These are phyloP conservation scores for Nakaseomyces kungkrabaensis DNA, from an alignment of 1,139 yeast species.

Conservation along the genomic window DNA sequence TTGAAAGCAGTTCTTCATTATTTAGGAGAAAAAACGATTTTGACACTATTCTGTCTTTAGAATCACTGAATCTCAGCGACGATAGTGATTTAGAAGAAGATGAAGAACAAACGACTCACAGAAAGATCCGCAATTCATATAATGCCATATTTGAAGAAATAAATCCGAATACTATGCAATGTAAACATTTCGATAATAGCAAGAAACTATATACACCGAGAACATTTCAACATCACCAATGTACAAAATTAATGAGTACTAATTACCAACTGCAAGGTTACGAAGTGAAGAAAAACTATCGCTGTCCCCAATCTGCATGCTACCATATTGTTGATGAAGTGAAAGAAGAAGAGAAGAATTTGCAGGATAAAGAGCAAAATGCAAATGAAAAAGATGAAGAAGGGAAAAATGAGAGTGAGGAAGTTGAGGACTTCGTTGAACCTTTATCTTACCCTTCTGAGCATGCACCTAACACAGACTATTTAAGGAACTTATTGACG, in stretches of 20 bases:
- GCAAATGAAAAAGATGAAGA: no score
- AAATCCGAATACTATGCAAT: not conserved
- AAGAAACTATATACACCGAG: slow-evolving; percentile 10
- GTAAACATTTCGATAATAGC: slow-evolving; percentile 6
- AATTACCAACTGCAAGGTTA: slow-evolving; percentile 9
- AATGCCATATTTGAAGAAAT: not conserved
- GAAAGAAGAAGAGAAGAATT: no score
- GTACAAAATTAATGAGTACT: slow-evolving; percentile 9
- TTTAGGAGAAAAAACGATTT: not conserved
- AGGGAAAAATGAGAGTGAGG: no score
- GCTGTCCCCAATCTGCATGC: slow-evolving; percentile 13
- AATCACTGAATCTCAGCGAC: not conserved
- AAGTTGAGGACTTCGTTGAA: no score
- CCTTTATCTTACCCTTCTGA: not conserved
- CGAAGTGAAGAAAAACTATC: slow-evolving; percentile 11
- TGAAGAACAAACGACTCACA: no score
- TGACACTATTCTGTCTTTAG: not conserved
- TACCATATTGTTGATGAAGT: no score
- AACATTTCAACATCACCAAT: slow-evolving; percentile 14
- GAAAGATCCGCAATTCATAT: not conserved
- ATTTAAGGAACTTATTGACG: not conserved
- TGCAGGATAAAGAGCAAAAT: no score
- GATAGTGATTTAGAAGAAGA: not conserved
- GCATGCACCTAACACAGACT: not conserved
- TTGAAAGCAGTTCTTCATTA: not conserved